phyloP scores from a whole-genome alignment of 305 asterid genomes.

The Rubia balearica region DNA sequence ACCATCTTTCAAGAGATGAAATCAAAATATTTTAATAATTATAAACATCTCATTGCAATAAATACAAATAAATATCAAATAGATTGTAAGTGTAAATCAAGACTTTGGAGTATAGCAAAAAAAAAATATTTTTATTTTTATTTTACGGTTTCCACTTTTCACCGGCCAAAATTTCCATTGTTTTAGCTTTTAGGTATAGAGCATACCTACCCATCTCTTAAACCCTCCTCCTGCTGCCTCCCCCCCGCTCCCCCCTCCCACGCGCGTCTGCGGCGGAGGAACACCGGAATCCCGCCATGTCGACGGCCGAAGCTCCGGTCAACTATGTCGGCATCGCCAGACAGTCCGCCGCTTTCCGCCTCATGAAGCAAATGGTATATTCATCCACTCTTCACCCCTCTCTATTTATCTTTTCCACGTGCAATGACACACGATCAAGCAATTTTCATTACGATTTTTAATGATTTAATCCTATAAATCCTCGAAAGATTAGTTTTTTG shows the following conservation, averaged over 20 bases:
- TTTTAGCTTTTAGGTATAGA: constrained; percentile 6
- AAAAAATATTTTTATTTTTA: background rate
- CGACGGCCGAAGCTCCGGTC: constrained; percentile 84
- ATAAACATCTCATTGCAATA: no score
- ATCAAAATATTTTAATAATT: no score
- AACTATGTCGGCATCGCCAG: constrained; percentile 82
- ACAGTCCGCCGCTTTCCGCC: constrained; percentile 92
- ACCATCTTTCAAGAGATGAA: no score
- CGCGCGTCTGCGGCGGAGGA: background rate
- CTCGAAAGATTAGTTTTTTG: background rate
- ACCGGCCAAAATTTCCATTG: background rate
- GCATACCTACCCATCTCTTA: background rate
- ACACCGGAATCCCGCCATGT: constrained; percentile 30
- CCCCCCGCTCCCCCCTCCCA: background rate
- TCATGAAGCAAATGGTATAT: constrained; percentile 95
- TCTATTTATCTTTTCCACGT: background rate
- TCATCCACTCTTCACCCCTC: background rate
- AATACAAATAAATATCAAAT: no score
- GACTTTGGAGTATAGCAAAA: no score
- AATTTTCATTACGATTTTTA: background rate
- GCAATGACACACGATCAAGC: background rate
- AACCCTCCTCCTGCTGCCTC: constrained; percentile 2
- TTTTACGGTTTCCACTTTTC: background rate
- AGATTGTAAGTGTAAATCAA: no score
- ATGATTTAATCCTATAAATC: background rate